phyloP scores from a whole-genome alignment of 345 rosid genomes.

The Citrus trifoliata region DNA sequence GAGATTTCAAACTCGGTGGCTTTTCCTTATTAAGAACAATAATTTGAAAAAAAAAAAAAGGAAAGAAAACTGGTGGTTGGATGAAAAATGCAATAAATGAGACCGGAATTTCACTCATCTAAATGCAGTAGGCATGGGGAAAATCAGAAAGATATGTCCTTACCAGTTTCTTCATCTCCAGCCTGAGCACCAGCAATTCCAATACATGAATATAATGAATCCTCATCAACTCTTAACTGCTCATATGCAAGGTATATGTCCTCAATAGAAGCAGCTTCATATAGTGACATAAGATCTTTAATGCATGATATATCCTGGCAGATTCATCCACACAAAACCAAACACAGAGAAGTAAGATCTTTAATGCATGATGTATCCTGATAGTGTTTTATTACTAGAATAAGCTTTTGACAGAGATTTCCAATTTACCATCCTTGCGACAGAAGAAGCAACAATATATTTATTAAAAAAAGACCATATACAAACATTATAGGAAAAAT shows the following conservation, averaged over 20 bases:
- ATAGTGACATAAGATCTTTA: slow-evolving; percentile 75
- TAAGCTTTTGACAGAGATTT: background rate
- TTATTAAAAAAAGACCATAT: too few relatives aligned
- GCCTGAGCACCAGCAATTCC: slow-evolving; percentile 95
- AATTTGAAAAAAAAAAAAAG: too few relatives aligned
- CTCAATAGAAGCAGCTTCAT: slow-evolving; percentile 85
- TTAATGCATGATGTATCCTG: slow-evolving; percentile 91
- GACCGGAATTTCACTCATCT: background rate
- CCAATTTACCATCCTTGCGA: slow-evolving; percentile 33
- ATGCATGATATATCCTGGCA: slow-evolving; percentile 88
- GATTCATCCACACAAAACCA: slow-evolving; percentile 6
- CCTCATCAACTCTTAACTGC: slow-evolving; percentile 80
- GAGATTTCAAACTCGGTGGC: background rate
- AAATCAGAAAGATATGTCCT: slow-evolving; percentile 12
- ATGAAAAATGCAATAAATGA: background rate
- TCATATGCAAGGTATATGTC: slow-evolving; percentile 86
- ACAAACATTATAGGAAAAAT: too few relatives aligned
- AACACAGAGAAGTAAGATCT: slow-evolving; percentile 60
- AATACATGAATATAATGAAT: slow-evolving; percentile 82
- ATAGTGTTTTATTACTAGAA: background rate
- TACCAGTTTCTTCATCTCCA: slow-evolving; percentile 58
- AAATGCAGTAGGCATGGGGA: background rate
- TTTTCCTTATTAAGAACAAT: background rate
- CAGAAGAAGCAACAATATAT: too few relatives aligned
- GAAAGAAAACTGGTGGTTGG: background rate